Evolutionary conservation across 495 filamentous ascomycete genomes (phyloP), one percentile per base, ranked within the genome.

Genomic region (Filosporella fistucella): DNA sequence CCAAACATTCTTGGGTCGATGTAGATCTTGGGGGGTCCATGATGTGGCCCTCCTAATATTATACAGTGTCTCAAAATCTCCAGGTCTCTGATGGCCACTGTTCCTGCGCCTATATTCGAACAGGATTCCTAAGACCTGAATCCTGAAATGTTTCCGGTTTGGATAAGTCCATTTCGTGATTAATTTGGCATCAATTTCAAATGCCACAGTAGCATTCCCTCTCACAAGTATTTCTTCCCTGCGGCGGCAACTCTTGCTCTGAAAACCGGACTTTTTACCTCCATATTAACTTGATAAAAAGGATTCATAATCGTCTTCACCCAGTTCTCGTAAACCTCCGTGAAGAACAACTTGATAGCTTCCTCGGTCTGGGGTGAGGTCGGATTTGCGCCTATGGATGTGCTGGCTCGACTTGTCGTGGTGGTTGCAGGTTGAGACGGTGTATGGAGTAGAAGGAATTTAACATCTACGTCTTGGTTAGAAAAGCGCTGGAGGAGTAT

Each of bases 291-390:
- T 43, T 76, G 69, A 66, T 94, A 95, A 66, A 98, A 98, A 26
- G 93, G 93, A 63, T 80, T 95, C 93, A 98, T 96, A 30, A 90
- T 78, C n/a, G 88, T 86, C 75, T 98, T 98, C 36, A 95, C 75
- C 78, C 91, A 98, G 48, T 75, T 82, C 65, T 97, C 93, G 64
- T 95, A 96, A 11, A 95, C 86, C 61, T 98, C 93, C 4, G 71
- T 72, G 70, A 98, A 94, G 69, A 98, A 98, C 65, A 85, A 84
- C 58, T 88, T 76, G 49, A 97, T 85, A 0, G 93, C 91, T 64
- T 98, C 93, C 68, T 98, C 93, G 4, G 89, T 90, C 66, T 90
- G 88, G 23, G 89, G 81, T 25, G 78, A 78, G 0, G 84, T 91
- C 2, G 90, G 89, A 61, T 93, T 95, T 37, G 85, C 82, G 17